Evolutionary conservation across 1,284 basidiomycete genomes (phyloP).

Genomic region (Trichosporon coremiiforme): DNA sequence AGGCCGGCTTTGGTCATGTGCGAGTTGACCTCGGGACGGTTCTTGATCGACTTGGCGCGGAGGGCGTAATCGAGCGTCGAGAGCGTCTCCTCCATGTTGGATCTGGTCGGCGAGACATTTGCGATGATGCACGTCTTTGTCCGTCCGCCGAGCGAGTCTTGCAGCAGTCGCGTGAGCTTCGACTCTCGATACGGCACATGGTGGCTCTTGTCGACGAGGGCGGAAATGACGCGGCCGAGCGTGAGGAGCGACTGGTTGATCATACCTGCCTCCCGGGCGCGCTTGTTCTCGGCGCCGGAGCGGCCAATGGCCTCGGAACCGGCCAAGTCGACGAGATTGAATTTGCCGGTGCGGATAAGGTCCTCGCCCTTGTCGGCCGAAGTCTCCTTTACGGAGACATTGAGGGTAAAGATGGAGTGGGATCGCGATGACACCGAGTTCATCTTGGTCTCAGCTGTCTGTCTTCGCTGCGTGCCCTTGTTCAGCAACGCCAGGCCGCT

Average conservation of each 20-base stretch:
- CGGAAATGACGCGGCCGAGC: slow-evolving; percentile 95
- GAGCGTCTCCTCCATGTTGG: slow-evolving; percentile 94
- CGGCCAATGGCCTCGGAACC: slow-evolving; percentile 97
- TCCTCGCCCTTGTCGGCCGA: slow-evolving; percentile 68
- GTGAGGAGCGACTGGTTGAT: slow-evolving; percentile 98
- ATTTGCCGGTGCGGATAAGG: slow-evolving; percentile 86
- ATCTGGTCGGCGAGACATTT: slow-evolving; percentile 86
- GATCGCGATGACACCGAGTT: slow-evolving; percentile 95
- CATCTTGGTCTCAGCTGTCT: slow-evolving; percentile 96
- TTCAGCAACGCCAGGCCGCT: slow-evolving; percentile 83
- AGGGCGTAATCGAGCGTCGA: slow-evolving; percentile 98
- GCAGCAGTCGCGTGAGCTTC: slow-evolving; percentile 93
- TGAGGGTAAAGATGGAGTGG: slow-evolving; percentile 97
- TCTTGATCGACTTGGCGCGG: slow-evolving; percentile 92
- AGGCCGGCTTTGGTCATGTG: slow-evolving; percentile 90
- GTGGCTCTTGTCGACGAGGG: slow-evolving; percentile 84
- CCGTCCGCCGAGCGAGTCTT: slow-evolving; percentile 97
- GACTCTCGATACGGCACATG: slow-evolving; percentile 90
- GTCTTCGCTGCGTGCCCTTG: slow-evolving; percentile 85
- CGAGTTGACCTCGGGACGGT: slow-evolving; percentile 93
- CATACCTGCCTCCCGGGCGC: slow-evolving; percentile 96
- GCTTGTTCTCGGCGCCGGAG: slow-evolving; percentile 91
- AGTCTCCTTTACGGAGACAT: slow-evolving; percentile 87
- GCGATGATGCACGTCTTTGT: slow-evolving; percentile 99
- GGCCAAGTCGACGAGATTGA: slow-evolving; percentile 96